Evolutionary conservation across 1,284 basidiomycete species (phyloP), one percentile per base, ranked within the genome.

Genomic region (Ceratobasidium sp.): DNA sequence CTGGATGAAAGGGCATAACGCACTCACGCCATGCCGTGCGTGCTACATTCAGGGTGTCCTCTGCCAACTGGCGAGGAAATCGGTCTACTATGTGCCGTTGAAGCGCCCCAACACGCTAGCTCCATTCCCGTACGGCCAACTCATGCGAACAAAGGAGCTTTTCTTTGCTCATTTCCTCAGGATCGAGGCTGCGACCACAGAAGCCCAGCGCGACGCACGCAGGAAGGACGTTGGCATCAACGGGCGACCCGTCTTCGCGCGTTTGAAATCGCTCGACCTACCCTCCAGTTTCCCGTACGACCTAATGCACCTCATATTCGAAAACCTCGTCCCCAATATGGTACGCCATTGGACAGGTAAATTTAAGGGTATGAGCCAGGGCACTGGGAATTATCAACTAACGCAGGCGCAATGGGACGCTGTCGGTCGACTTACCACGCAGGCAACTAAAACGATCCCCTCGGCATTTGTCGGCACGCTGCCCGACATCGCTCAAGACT

Each of bases 381-480:
- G 27, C 27, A 30, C 27, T 30, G 27, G 27, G 27, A 30, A 30
- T 30, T 30, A 30, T 30, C 27, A 30, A 30, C 27, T 30, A 30
- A 30, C 27, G 27, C 27, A 30, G 27, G 27, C 27, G 27, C 27
- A 30, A 30, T 30, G 27, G 27, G 27, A 30, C 27, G 27, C 27
- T 30, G 27, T 30, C 27, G 27, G 27, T 30, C 27, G 27, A 38
- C 84, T 81, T 66, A 84, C 83, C 1, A 80, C 73, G 3, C 78
- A 55, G 7, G 78, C 85, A 0, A 79, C 73, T 3, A 44, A 68
- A 20, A 76, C 65, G 8, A 85, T 86, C 65, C 85, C 86, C 6
- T 59, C 82, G 1, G 69, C 79, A 3, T 86, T 85, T 81, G 81
- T 80, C 23, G 73, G 82, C 1, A 54, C 75, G 10, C 67, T 85